Conservation (phyloP, 306 rosid genomes). For the Morella rubra region DNA sequence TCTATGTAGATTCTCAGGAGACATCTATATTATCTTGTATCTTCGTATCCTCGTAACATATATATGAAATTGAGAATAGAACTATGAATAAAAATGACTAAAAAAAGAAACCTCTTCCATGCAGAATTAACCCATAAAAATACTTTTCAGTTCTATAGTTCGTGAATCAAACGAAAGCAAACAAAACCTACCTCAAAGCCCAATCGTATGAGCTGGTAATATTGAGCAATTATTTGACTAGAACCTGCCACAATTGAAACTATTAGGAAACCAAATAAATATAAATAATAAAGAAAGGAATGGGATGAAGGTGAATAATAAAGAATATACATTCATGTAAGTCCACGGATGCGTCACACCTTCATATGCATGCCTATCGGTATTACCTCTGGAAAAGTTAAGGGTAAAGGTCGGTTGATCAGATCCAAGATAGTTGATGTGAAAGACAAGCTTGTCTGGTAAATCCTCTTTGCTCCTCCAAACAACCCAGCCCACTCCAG, state of each 20-base stretch:
- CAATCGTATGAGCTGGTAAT: conserved; percentile 51
- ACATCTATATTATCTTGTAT: not conserved
- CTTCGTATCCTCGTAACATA: not conserved
- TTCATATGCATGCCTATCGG: not conserved
- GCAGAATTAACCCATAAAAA: not conserved
- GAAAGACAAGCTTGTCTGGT: conserved; percentile 53
- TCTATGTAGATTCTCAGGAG: no score
- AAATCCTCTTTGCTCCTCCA: conserved; percentile 55
- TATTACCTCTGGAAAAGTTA: conserved; percentile 56
- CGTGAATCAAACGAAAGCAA: not conserved
- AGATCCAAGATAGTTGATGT: conserved; percentile 59
- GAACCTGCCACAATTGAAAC: conserved; percentile 40
- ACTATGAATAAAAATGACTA: not conserved
- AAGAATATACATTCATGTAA: not conserved
- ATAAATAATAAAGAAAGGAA: not conserved
- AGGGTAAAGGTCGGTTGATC: conserved; percentile 64
- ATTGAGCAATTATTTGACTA: conserved; percentile 58
- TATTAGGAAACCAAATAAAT: not conserved
- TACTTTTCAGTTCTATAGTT: not conserved
- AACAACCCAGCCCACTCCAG: conserved; percentile 60
- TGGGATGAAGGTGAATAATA: no score
- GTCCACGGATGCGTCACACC: not conserved
- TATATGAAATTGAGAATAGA: no score
- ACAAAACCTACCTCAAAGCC: conserved; percentile 45
- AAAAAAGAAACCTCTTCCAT: not conserved